These are phyloP conservation scores for Clavispora fructus DNA, from an alignment of 805 yeast genomes.

Conservation along the genomic window DNA sequence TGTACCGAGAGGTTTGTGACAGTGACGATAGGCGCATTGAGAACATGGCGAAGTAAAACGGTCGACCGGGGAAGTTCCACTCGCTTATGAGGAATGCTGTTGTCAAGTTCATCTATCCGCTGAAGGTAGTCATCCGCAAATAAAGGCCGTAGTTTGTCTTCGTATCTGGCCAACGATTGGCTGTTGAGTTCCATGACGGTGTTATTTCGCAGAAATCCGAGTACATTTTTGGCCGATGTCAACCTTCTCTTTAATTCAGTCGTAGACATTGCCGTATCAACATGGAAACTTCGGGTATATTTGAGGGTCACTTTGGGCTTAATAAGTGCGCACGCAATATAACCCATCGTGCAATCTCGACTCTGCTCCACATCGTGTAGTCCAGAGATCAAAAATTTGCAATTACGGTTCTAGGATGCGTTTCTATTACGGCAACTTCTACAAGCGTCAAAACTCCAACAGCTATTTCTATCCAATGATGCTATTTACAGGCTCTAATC, in stretches of 20 bases:
- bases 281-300: background rate
- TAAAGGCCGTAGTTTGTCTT: slow-evolving; percentile 12
- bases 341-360: too few species aligned
- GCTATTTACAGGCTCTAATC: slow-evolving; percentile 4
- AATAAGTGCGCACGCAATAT: background rate
- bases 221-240: slow-evolving; percentile 5
- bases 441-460: background rate
- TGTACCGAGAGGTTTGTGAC: slow-evolving; percentile 26
- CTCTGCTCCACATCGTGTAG: too few species aligned
- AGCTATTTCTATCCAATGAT: background rate
- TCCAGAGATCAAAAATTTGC: too few species aligned
- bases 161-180: slow-evolving; percentile 8
- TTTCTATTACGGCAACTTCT: background rate
- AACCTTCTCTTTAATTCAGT: background rate
- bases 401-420: too few species aligned
- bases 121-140: slow-evolving; percentile 6
- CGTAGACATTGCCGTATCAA: background rate
- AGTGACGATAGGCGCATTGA: slow-evolving; percentile 28
- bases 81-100: background rate
- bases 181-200: slow-evolving; percentile 3
- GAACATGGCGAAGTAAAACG: slow-evolving; percentile 23
- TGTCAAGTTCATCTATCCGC: slow-evolving; percentile 1
- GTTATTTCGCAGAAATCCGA: slow-evolving; percentile 5
- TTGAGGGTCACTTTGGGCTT: background rate
- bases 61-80: slow-evolving; percentile 6